These are phyloP conservation scores for Hypoxylon sp. DNA, from an alignment of 2,329 filamentous ascomycete species.

Conservation along the genomic window DNA sequence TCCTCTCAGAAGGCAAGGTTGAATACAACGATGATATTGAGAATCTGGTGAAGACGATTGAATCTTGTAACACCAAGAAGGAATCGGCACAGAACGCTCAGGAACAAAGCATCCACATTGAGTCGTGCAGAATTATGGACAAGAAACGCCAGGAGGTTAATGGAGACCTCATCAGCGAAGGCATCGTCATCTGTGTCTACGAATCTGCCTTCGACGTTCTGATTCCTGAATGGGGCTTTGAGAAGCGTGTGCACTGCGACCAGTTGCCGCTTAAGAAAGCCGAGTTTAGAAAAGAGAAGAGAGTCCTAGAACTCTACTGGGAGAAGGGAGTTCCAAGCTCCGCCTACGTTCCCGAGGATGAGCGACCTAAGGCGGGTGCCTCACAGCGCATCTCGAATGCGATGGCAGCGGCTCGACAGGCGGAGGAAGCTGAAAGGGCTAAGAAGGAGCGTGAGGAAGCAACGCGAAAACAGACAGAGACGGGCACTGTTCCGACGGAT, in stretches of 20 bases:
- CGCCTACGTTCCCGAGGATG: constrained; percentile 95
- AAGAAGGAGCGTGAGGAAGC: constrained; percentile 92
- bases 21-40: constrained; percentile 94
- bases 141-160: constrained; percentile 87
- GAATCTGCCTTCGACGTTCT: constrained; percentile 98
- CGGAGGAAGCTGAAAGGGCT: constrained; percentile 83
- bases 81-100: constrained; percentile 97
- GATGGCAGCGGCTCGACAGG: constrained; percentile 80
- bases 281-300: constrained; percentile 97
- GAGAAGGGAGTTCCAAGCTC: constrained; percentile 99
- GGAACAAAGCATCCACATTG: constrained; percentile 98
- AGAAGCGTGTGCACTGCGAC: constrained; percentile 99
- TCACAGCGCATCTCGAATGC: constrained; percentile 81
- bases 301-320: constrained; percentile 97
- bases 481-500: constrained; percentile 91
- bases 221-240: constrained; percentile 97
- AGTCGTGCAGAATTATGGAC: constrained; percentile 96
- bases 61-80: constrained; percentile 98
- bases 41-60: constrained; percentile 88
- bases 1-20: constrained; percentile 82
- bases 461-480: constrained; percentile 92
- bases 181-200: constrained; percentile 96
- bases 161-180: constrained; percentile 93
- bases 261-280: constrained; percentile 98
- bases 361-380: constrained; percentile 86